Evolutionary conservation across 2,329 filamentous ascomycete species (phyloP).

Genomic region (Claviceps quebecensis): DNA sequence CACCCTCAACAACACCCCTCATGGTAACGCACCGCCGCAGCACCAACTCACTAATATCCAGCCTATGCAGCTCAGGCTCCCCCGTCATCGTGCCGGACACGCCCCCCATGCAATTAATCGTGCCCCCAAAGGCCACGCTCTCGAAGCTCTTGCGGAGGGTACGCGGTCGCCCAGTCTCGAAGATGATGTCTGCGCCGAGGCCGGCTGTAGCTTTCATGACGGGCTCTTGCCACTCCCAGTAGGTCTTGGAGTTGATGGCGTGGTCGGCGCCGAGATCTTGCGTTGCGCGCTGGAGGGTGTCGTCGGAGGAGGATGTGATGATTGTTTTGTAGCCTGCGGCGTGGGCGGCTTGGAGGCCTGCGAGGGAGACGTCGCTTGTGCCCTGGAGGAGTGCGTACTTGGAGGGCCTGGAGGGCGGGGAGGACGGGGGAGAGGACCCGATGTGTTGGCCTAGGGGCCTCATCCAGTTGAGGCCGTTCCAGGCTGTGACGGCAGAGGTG

Average conservation of each 20-base stretch:
- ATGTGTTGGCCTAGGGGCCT: constrained; percentile 34
- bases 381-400: constrained; percentile 36
- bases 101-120: constrained; percentile 38
- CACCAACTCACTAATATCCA: constrained; percentile 47
- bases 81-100: constrained; percentile 43
- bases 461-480: constrained; percentile 51
- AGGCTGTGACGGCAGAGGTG: constrained; percentile 48
- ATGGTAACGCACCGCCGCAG: constrained; percentile 31
- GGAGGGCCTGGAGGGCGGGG: not conserved
- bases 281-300: constrained; percentile 32
- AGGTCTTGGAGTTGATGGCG: constrained; percentile 39
- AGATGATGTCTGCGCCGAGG: constrained; percentile 37
- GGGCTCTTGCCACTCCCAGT: constrained; percentile 34
- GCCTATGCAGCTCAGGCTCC: constrained; percentile 28
- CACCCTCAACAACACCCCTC: constrained; percentile 47
- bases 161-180: constrained; percentile 39
- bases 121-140: constrained; percentile 38
- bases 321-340: constrained; percentile 36
- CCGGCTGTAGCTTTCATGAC: constrained; percentile 31
- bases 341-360: constrained; percentile 39
- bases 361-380: constrained; percentile 38
- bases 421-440: constrained; percentile 4
- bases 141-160: constrained; percentile 39
- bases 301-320: constrained; percentile 40
- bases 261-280: constrained; percentile 35